Conservation (phyloP, 169 alveolate genomes). For the Cryptosporidium bovis region DNA sequence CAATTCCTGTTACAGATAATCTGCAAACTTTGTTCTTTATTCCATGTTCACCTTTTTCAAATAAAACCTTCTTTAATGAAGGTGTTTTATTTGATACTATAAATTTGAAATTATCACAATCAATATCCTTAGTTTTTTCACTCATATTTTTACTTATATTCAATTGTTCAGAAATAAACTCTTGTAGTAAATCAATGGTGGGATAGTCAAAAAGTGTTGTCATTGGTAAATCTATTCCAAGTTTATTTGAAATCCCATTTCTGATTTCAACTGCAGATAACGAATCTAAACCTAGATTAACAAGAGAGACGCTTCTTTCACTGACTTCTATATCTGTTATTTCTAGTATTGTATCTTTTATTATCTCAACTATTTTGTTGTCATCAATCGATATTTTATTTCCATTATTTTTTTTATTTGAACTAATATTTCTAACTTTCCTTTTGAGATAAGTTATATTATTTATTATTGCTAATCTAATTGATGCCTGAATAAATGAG, state of each 20-base stretch:
- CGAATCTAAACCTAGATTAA: conserved; percentile 46
- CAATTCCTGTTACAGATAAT: conserved; percentile 55
- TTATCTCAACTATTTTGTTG: conserved; percentile 1
- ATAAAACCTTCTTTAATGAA: conserved; percentile 17
- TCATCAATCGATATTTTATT: not conserved
- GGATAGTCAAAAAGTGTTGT: conserved; percentile 67
- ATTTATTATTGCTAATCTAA: conserved; percentile 28
- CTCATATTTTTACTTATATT: not conserved
- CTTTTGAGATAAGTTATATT: conserved; percentile 20
- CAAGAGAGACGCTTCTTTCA: conserved; percentile 8
- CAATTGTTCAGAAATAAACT: conserved; percentile 1
- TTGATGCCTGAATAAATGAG: conserved; percentile 58
- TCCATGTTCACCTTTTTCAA: not conserved
- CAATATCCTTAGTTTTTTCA: not conserved
- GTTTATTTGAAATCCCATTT: conserved; percentile 31
- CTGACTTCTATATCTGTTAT: conserved; percentile 24
- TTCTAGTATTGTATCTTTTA: conserved; percentile 25
- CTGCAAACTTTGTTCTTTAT: not conserved
- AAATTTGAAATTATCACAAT: conserved; percentile 8
- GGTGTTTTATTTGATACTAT: conserved; percentile 21
- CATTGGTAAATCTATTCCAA: conserved; percentile 9
- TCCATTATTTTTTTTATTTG: not conserved
- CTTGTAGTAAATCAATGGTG: conserved; percentile 19
- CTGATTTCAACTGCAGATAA: conserved; percentile 66
- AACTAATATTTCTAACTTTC: not conserved